Percentiles rank a stretch among this genome's conserved stretches.
Evolutionary conservation across 1,284 basidiomycete species (phyloP).

Genomic region (Pseudomicrostroma phylloplanum): DNA sequence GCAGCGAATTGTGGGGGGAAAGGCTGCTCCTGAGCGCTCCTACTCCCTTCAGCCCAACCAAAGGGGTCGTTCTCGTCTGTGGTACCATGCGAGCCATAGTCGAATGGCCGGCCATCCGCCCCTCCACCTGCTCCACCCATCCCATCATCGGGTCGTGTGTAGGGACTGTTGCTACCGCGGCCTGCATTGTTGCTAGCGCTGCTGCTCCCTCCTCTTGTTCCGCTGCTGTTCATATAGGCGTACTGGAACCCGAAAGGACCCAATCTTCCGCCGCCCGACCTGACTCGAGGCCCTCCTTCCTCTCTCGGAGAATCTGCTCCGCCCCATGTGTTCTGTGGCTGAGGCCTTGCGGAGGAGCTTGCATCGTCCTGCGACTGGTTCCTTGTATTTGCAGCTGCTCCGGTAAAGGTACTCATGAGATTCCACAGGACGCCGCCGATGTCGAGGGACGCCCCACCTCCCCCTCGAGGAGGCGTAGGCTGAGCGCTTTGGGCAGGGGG

Average conservation of each 20-base stretch:
- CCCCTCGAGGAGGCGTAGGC: not conserved
- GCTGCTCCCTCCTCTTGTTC: conserved; percentile 10
- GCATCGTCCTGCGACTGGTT: conserved; percentile 7
- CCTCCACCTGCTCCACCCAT: conserved; percentile 40
- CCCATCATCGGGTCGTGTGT: conserved; percentile 29
- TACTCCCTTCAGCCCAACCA: too few relatives aligned
- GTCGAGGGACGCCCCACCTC: not conserved
- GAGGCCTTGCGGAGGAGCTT: not conserved
- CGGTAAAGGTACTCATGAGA: not conserved
- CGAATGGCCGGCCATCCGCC: conserved; percentile 39
- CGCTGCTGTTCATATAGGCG: conserved; percentile 20
- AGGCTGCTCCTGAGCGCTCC: too few relatives aligned
- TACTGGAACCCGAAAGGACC: conserved; percentile 26
- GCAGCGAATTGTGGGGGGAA: too few relatives aligned
- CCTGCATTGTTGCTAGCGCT: conserved; percentile 14
- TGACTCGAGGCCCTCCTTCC: too few relatives aligned
- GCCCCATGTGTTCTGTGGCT: not conserved
- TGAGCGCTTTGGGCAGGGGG: too few relatives aligned
- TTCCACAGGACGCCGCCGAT: not conserved
- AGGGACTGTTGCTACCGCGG: conserved; percentile 7
- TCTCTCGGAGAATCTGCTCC: conserved; percentile 15
- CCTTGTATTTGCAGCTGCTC: not conserved
- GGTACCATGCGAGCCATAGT: conserved; percentile 13
- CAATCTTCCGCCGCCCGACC: conserved; percentile 4
- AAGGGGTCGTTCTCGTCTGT: too few relatives aligned